Evolutionary conservation across 78 protist species (phyloP).

Genomic region (Pigoraptor vietnamica): DNA sequence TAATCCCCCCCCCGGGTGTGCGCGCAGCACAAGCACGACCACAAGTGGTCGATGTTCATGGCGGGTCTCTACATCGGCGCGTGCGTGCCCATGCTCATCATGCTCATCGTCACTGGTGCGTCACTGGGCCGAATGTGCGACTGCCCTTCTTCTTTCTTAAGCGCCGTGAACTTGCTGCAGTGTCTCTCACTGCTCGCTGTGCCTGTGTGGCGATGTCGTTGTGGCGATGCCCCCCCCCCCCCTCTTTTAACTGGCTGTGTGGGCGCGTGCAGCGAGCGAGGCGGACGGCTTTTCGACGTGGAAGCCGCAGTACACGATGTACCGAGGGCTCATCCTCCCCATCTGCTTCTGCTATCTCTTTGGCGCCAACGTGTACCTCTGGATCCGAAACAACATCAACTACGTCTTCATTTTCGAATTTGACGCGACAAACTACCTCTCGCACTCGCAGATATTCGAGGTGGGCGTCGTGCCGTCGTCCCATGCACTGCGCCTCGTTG

Average conservation of each 20-base stretch:
- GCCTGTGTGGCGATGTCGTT: too few relatives aligned
- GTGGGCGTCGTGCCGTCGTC: not conserved
- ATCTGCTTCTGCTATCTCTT: not conserved
- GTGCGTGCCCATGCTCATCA: not conserved
- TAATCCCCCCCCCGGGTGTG: not conserved
- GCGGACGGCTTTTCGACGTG: not conserved
- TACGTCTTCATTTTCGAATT: constrained; percentile 16
- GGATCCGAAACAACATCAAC: not conserved
- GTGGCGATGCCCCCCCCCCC: not conserved
- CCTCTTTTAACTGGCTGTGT: not conserved
- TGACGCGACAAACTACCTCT: constrained; percentile 1
- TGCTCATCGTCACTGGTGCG: not conserved
- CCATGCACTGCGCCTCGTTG: too few relatives aligned
- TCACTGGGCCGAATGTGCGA: not conserved
- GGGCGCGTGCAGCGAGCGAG: not conserved
- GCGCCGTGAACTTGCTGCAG: too few relatives aligned
- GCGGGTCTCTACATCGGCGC: not conserved
- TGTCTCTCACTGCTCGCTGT: not conserved
- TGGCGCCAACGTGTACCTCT: constrained; percentile 1
- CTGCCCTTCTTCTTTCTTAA: too few relatives aligned
- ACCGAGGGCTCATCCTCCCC: not conserved
- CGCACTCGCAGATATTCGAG: not conserved
- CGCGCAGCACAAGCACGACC: not conserved
- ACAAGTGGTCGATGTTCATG: not conserved
- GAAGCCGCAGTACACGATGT: not conserved